Conservation (phyloP, 352 stramenopile species). For the Globisporangium nagaii region DNA sequence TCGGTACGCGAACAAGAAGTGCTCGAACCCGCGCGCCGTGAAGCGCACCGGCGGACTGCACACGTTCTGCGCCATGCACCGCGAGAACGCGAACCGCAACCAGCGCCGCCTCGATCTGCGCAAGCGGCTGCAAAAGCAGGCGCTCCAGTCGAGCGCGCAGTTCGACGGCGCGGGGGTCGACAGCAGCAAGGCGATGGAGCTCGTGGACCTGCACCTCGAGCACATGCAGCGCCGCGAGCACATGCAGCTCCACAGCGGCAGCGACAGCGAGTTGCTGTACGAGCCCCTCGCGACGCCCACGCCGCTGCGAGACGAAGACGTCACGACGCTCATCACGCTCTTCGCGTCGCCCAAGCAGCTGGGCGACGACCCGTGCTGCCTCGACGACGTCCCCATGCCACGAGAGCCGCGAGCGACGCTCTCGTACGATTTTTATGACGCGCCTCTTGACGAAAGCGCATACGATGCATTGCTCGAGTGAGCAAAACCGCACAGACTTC, state of each 20-base stretch:
- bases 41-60: slow-evolving; percentile 45
- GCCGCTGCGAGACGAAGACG: slow-evolving; percentile 33
- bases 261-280: slow-evolving; percentile 10
- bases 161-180: not conserved
- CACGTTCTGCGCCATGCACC: slow-evolving; percentile 41
- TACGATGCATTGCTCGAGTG: too few relatives aligned
- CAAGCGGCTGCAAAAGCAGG: slow-evolving; percentile 18
- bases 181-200: not conserved
- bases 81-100: slow-evolving; percentile 22
- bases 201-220: not conserved
- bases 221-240: not conserved
- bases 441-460: not conserved
- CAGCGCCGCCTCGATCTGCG: slow-evolving; percentile 23
- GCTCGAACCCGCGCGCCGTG: slow-evolving; percentile 26
- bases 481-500: too few relatives aligned
- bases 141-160: not conserved
- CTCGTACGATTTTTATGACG: not conserved
- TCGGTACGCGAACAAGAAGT: slow-evolving; percentile 42
- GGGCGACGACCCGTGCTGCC: not conserved
- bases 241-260: not conserved
- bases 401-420: slow-evolving; percentile 4
- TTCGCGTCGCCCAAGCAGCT: slow-evolving; percentile 12
- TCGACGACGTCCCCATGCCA: slow-evolving; percentile 6
- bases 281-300: slow-evolving; percentile 36
- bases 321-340: slow-evolving; percentile 31